Percentiles rank a stretch among this genome's conserved stretches.
Conservation (phyloP, 2,329 filamentous ascomycete species). For the Aspergillus caelatus region DNA sequence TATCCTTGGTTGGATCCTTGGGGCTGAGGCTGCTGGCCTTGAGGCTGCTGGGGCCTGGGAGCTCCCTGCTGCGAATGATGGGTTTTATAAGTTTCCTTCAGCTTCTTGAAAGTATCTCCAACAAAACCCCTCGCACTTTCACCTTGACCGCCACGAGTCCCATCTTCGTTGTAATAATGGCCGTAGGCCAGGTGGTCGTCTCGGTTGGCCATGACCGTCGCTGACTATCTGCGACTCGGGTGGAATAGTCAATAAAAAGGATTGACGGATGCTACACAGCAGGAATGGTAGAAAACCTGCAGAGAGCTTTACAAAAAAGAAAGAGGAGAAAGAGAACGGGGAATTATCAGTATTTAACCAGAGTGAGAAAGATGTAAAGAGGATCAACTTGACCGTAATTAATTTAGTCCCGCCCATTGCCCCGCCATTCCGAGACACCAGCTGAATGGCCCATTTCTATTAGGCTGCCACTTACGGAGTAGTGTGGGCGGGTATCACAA, state of each 20-base stretch:
- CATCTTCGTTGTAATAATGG: slow-evolving; percentile 45
- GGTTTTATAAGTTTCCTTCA: slow-evolving; percentile 44
- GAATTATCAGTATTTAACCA: neutral
- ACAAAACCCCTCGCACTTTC: slow-evolving; percentile 55
- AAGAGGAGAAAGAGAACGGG: neutral
- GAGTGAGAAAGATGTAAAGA: neutral
- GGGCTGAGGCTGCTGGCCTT: neutral
- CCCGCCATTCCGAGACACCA: slow-evolving; percentile 6
- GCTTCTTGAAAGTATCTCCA: slow-evolving; percentile 55
- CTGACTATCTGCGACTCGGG: neutral
- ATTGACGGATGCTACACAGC: neutral
- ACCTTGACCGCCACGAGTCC: slow-evolving; percentile 32
- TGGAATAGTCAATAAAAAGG: neutral
- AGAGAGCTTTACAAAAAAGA: neutral
- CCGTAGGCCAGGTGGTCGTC: slow-evolving; percentile 61
- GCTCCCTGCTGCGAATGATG: slow-evolving; percentile 24
- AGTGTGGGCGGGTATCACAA: neutral
- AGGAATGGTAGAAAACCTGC: neutral
- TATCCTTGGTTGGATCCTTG: slow-evolving; percentile 27
- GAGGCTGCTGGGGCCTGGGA: slow-evolving; percentile 5
- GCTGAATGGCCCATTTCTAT: slow-evolving; percentile 1
- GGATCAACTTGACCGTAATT: neutral
- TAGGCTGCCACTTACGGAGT: slow-evolving; percentile 1
- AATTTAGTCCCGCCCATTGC: slow-evolving; percentile 2
- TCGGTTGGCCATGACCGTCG: slow-evolving; percentile 38